Percentiles rank a stretch among this genome's conserved stretches.
Conservation (phyloP, 805 yeast genomes). For the Wickerhamiella sergipiensis region DNA sequence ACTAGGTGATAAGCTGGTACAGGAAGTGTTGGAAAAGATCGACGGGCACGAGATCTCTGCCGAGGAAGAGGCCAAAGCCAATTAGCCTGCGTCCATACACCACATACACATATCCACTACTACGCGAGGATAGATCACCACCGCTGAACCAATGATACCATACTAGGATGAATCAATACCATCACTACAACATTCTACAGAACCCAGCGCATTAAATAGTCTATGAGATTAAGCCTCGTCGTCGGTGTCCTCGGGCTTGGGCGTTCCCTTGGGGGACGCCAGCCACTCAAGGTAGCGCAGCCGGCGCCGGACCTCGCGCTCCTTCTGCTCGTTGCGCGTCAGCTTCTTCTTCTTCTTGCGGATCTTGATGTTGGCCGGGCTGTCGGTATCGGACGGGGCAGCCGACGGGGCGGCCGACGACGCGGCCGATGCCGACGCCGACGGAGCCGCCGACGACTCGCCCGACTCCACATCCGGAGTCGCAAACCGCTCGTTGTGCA, state of each 20-base stretch:
- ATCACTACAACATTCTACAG: too few species aligned
- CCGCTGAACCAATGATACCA: too few species aligned
- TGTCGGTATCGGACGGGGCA: conserved; percentile 44
- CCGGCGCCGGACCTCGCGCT: conserved; percentile 86
- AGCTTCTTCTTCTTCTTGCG: conserved; percentile 88
- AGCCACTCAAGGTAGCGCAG: conserved; percentile 90
- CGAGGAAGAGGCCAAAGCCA: conserved; percentile 35
- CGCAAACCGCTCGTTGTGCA: conserved; percentile 62
- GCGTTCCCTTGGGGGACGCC: conserved; percentile 94
- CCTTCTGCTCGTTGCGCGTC: conserved; percentile 92
- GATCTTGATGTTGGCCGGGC: conserved; percentile 93
- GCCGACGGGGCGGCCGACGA: conserved; percentile 32
- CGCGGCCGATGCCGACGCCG: conserved; percentile 33
- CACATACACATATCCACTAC: too few species aligned
- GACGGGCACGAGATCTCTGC: conserved; percentile 44
- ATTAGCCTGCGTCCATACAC: neutral
- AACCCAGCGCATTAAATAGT: too few species aligned
- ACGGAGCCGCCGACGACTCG: conserved; percentile 33
- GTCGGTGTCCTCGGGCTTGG: conserved; percentile 85
- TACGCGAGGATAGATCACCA: too few species aligned
- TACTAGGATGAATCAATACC: too few species aligned
- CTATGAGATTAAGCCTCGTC: conserved; percentile 45
- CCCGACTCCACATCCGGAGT: conserved; percentile 21
- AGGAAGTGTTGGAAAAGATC: conserved; percentile 29
- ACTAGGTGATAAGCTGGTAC: conserved; percentile 3